Evolutionary conservation across 2,329 filamentous ascomycete genomes (phyloP), one percentile per base, ranked within the genome.

Genomic region (Aspergillus amoenus): DNA sequence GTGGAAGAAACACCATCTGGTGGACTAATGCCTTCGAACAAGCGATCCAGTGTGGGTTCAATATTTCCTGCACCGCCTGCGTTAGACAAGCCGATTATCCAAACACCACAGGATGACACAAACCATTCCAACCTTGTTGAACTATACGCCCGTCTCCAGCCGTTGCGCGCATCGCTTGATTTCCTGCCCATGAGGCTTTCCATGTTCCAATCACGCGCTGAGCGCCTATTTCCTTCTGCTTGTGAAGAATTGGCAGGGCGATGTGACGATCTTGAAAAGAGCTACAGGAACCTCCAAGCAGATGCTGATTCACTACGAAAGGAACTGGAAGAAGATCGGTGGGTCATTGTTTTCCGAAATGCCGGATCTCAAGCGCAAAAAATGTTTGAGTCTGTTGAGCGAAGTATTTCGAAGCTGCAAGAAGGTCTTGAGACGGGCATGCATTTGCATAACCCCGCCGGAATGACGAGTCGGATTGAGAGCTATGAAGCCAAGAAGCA

Each of bases 141-240:
- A 2, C 80, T 99, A 12, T 97, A 97, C 73, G 94, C 94, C 5
- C 86, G 93, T 56, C 96, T 97, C 89, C 94, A 97, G 67, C 93
- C 94, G 1, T 78, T 99, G 18, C 84, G 93, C 54, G 94, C 94
- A 2, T 97, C 93, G 0, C 81, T 99, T 34, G 94, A 97, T 73
- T 99, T 99, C 68, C 77, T 99, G 21, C 94, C 94, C 1, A 97
- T 97, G 93, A 84, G 93, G 52, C 77, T 99, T 15, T 91, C 91
- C 1, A 89, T 90, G 44, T 99, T 97, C 68, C 87, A 93, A 66
- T 80, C 84, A 2, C 85, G 92, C 61, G 94, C 91, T 0, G 86
- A 89, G 57, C 78, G 78, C 3, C 84, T 90, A 7, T 97, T 99
- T 66, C 93, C 94, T 0, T 94, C 90, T 8, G 93, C 93, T 0